Evolutionary conservation across 1,139 yeast genomes (phyloP), one percentile per base, ranked within the genome.

Genomic region (Suhomyces chickasaworum): DNA sequence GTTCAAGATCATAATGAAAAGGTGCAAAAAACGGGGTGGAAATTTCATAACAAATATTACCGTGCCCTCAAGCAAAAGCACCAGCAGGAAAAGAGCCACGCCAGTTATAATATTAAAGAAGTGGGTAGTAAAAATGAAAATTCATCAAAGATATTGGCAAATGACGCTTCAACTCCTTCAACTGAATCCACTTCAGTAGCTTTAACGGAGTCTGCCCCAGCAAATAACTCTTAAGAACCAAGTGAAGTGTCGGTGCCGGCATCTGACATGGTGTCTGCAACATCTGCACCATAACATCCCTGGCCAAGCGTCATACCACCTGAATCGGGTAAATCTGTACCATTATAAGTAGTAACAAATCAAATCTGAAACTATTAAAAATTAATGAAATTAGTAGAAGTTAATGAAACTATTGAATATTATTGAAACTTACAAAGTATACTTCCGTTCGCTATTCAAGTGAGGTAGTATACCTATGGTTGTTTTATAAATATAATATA

Each of bases 11-110:
- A 57, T 43, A 55, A 53, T 16, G 55, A 54, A 8, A 47, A 45
- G 18, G 44, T 48, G 36, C 50, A 53, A 23, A 48, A 49, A 10
- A 54, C 57, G 31, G 74, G 74, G 3, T 72, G 77, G 77, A 53
- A 46, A 21, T 70, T 72, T 49, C 66, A 66, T 49, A 50, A 54
- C 41, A 58, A 62, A 23, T 56, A 61, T 39, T 71, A 62, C 52
- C 59, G 61, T 33, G 42, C 59, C 46, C 56, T 71, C 45, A 64
- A 63, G 49, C 49, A 58, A 36, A 68, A 65, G 53, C 46, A 42
- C 36, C n/a, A 32, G 31, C 30, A 12, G 23, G 9, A 17, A 18
- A 17, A 18, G 34, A 22, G 18, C 22, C 5, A 21, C 8, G n/a
- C 15, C 25, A 5, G 2, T 16, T 12, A 9, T n/a, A 21, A 18